These are phyloP conservation scores for Apophysomyces variabilis DNA, from an alignment of 371 early-diverging fungal genomes.

Conservation along the genomic window DNA sequence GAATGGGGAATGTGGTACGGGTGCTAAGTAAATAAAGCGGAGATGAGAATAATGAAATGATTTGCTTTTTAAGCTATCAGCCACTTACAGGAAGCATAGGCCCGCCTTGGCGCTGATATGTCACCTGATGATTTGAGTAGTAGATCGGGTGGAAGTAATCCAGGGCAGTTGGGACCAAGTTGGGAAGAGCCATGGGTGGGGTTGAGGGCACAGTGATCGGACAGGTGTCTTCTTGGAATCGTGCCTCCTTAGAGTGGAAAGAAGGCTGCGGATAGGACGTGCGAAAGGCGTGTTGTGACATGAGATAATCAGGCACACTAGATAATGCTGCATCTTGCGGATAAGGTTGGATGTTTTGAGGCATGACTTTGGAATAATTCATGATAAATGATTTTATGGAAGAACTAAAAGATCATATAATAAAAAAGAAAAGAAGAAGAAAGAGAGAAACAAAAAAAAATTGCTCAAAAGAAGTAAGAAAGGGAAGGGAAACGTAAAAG, in stretches of 20 bases:
- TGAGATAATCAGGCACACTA: neutral
- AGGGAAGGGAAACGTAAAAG: conserved; percentile 4
- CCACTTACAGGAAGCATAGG: conserved; percentile 12
- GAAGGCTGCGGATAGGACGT: neutral
- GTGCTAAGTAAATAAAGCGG: conserved; percentile 13
- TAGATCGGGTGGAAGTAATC: conserved; percentile 9
- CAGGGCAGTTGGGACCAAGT: neutral
- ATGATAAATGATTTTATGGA: neutral
- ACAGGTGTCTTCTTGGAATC: neutral
- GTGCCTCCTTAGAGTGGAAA: neutral
- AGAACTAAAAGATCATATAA: conserved; percentile 8
- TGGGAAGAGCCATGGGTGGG: neutral
- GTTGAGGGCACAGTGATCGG: neutral
- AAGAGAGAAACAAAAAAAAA: too few relatives aligned
- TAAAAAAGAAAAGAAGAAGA: neutral
- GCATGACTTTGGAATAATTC: conserved; percentile 4
- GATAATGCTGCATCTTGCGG: neutral
- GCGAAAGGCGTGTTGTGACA: conserved; percentile 1
- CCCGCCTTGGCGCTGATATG: conserved; percentile 11
- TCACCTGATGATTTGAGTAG: conserved; percentile 8
- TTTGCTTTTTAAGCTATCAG: conserved; percentile 6
- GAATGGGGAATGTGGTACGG: conserved; percentile 13
- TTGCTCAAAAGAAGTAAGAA: conserved; percentile 4
- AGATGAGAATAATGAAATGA: conserved; percentile 10
- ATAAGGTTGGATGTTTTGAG: conserved; percentile 7